Evolutionary conservation across 768 basidiomycete genomes (phyloP).

Genomic region (Leccinum fibrillosum): DNA sequence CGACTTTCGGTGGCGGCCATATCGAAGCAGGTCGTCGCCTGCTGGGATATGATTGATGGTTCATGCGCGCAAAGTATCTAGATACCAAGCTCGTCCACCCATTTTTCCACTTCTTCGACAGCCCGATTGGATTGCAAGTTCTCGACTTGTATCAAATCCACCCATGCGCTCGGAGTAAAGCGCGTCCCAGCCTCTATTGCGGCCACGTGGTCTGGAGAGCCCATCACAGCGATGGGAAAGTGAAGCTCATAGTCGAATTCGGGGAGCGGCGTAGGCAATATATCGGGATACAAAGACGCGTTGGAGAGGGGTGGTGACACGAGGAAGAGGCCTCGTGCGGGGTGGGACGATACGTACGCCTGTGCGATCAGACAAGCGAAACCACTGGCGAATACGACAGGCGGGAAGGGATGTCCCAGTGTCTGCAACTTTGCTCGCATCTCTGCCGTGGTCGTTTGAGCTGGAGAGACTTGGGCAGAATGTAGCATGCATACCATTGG

Average conservation of each 20-base stretch:
- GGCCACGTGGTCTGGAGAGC: constrained; percentile 32
- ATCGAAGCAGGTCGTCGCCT: neutral
- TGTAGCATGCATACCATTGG: constrained; percentile 33
- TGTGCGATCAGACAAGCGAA: constrained; percentile 56
- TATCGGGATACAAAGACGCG: constrained; percentile 24
- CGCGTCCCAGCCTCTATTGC: constrained; percentile 37
- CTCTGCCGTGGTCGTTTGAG: constrained; percentile 29
- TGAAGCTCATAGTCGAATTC: constrained; percentile 62
- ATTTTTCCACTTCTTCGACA: constrained; percentile 43
- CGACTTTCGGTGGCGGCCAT: neutral
- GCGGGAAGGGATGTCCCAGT: constrained; percentile 50
- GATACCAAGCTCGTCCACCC: constrained; percentile 56
- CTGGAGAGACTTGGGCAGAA: neutral
- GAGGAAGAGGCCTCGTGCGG: constrained; percentile 60
- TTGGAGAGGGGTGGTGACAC: constrained; percentile 52
- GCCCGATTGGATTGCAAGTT: constrained; percentile 37
- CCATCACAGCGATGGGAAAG: constrained; percentile 59
- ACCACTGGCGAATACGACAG: constrained; percentile 51
- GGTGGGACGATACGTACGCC: constrained; percentile 65
- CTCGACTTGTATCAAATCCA: constrained; percentile 37
- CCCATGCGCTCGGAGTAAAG: constrained; percentile 38
- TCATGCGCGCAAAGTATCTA: constrained; percentile 22
- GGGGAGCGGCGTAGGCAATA: constrained; percentile 36
- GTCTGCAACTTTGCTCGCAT: constrained; percentile 41
- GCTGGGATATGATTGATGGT: neutral